phyloP scores from a whole-genome alignment of 495 filamentous ascomycete genomes.

The Collariella sp. region DNA sequence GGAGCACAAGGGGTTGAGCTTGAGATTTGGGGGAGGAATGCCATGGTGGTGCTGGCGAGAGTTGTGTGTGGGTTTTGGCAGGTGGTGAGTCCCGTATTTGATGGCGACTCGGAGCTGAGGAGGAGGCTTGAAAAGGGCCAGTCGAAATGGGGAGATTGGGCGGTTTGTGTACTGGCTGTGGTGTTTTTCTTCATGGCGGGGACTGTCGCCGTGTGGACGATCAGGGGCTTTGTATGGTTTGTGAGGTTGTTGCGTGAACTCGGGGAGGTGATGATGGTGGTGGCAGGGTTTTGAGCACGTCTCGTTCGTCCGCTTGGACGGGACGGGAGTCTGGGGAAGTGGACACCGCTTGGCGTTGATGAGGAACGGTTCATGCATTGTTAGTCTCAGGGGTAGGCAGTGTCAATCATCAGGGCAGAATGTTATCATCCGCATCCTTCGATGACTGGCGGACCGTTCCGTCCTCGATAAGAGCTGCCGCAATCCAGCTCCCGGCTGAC shows the following conservation, averaged over 20 bases:
- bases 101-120: constrained; percentile 20
- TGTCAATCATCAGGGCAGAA: background rate
- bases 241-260: constrained; percentile 5
- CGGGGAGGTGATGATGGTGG: constrained; percentile 6
- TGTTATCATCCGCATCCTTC: background rate
- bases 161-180: constrained; percentile 17
- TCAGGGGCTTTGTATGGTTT: constrained; percentile 14
- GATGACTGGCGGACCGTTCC: background rate
- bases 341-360: background rate
- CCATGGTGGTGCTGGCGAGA: constrained; percentile 5
- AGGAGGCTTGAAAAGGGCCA: constrained; percentile 10
- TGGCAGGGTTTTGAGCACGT: constrained; percentile 16
- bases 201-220: constrained; percentile 11
- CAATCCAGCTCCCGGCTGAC: background rate
- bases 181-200: constrained; percentile 16
- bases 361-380: background rate
- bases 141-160: constrained; percentile 19
- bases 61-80: constrained; percentile 22
- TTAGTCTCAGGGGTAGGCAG: background rate
- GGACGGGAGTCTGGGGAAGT: background rate
- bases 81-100: constrained; percentile 24
- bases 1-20: background rate
- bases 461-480: background rate
- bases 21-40: background rate
- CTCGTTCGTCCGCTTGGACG: background rate